phyloP scores from a whole-genome alignment of 257 asterid species.

The Scutellaria galericulata region DNA sequence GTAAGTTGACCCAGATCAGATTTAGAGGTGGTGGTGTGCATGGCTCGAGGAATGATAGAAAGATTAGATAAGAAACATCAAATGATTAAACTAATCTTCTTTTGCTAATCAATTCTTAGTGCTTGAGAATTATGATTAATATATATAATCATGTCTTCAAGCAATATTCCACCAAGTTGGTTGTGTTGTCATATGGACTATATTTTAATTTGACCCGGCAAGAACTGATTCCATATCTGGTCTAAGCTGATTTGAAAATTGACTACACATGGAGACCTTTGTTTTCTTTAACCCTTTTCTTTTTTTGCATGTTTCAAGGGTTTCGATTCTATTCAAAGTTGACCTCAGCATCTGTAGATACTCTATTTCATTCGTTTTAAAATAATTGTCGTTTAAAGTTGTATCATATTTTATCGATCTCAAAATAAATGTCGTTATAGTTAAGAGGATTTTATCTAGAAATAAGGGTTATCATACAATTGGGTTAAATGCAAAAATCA shows the following conservation, averaged over 20 bases:
- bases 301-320: slow-evolving; percentile 40
- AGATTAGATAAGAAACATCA: slow-evolving; percentile 24
- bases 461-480: too few species aligned
- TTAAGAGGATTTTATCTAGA: too few species aligned
- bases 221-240: slow-evolving; percentile 39
- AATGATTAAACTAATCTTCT: slow-evolving; percentile 13
- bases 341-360: background rate
- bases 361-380: too few species aligned
- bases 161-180: slow-evolving; percentile 32
- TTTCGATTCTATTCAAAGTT: slow-evolving; percentile 21
- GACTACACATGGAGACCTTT: slow-evolving; percentile 36
- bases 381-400: too few species aligned
- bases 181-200: slow-evolving; percentile 33
- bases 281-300: slow-evolving; percentile 33
- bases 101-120: slow-evolving; percentile 35
- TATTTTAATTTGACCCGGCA: slow-evolving; percentile 47
- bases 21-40: slow-evolving; percentile 37
- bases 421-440: too few species aligned
- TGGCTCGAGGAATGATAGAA: slow-evolving; percentile 55
- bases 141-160: slow-evolving; percentile 16
- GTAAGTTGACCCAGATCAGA: slow-evolving; percentile 25
- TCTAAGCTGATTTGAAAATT: slow-evolving; percentile 33
- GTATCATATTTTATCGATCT: too few species aligned
- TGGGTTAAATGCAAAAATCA: too few species aligned
- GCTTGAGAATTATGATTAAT: slow-evolving; percentile 35